phyloP scores from a whole-genome alignment of 1,284 basidiomycete species.

The Rhodotorula sp. region DNA sequence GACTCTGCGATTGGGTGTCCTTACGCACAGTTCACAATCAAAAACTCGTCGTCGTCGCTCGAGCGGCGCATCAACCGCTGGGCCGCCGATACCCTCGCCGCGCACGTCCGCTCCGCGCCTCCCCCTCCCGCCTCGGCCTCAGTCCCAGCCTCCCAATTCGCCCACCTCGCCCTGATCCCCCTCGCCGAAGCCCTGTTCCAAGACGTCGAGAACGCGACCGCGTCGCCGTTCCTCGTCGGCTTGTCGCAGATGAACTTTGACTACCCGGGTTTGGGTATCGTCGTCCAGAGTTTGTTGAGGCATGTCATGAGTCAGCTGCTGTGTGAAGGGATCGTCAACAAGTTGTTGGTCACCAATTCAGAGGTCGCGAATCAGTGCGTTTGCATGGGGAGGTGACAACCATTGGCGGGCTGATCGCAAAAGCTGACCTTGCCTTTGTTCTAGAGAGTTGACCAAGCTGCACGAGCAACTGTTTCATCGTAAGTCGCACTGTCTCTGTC shows the following conservation, averaged over 20 bases:
- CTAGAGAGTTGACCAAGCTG: slow-evolving; percentile 72
- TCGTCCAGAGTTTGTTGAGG: slow-evolving; percentile 69
- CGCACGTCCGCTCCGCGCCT: slow-evolving; percentile 50
- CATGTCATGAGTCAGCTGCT: slow-evolving; percentile 73
- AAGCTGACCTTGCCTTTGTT: background rate
- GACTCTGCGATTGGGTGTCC: background rate
- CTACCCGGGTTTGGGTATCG: slow-evolving; percentile 53
- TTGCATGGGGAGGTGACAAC: no score
- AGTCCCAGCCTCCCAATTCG: slow-evolving; percentile 6
- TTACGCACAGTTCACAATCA: slow-evolving; percentile 71
- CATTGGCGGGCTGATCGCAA: background rate
- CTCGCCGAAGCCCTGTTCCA: slow-evolving; percentile 39
- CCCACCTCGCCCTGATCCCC: slow-evolving; percentile 37
- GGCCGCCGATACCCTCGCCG: slow-evolving; percentile 65
- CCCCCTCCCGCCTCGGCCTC: slow-evolving; percentile 44
- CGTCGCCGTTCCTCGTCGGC: slow-evolving; percentile 34
- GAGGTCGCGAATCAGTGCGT: slow-evolving; percentile 63
- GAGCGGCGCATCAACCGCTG: slow-evolving; percentile 76
- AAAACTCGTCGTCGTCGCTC: slow-evolving; percentile 61
- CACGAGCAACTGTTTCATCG: slow-evolving; percentile 79
- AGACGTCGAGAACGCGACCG: slow-evolving; percentile 32
- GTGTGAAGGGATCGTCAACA: slow-evolving; percentile 74
- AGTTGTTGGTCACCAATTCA: slow-evolving; percentile 71
- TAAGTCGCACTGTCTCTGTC: slow-evolving; percentile 50
- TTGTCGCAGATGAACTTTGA: slow-evolving; percentile 35